Percentiles rank a stretch among this genome's conserved stretches.
Conservation (phyloP, 441 rosid species). For the Caryocar brasiliense region DNA sequence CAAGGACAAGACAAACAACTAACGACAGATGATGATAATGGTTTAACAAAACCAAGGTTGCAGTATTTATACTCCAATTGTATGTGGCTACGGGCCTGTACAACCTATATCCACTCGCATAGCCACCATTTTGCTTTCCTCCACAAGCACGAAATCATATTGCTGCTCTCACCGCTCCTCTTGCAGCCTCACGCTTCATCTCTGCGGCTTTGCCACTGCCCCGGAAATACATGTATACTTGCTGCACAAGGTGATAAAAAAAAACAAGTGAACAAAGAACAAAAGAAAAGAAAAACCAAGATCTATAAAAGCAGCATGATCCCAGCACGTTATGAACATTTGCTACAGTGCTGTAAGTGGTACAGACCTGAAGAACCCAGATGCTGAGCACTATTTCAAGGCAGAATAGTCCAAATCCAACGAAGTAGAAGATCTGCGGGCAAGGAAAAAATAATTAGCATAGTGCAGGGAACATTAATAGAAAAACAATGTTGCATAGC, state of each 20-base stretch:
- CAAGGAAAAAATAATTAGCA: background rate
- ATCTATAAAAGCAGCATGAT: background rate
- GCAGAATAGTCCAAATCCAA: constrained; percentile 81
- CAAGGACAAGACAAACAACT: constrained; percentile 8
- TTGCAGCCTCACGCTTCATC: constrained; percentile 71
- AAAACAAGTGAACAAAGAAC: background rate
- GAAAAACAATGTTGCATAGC: background rate
- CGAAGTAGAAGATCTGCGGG: constrained; percentile 73
- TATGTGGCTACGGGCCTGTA: constrained; percentile 11
- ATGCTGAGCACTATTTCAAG: constrained; percentile 72
- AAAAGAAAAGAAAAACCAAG: background rate
- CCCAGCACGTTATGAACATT: background rate
- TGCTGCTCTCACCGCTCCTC: constrained; percentile 57
- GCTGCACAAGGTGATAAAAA: constrained; percentile 39
- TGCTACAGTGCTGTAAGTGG: background rate
- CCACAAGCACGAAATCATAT: constrained; percentile 26
- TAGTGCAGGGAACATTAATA: too few relatives aligned
- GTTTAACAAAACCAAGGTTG: constrained; percentile 9
- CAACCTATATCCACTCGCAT: constrained; percentile 13
- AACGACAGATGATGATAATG: background rate
- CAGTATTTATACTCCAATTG: background rate
- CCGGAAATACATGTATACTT: constrained; percentile 72
- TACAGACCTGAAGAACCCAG: constrained; percentile 88
- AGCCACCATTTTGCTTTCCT: background rate
- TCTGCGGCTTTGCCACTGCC: constrained; percentile 92